A percentile compares a stretch with the other conserved stretches of the same genome.
phyloP scores from a whole-genome alignment of 495 filamentous ascomycete species.

The Entonaema liquescens region DNA sequence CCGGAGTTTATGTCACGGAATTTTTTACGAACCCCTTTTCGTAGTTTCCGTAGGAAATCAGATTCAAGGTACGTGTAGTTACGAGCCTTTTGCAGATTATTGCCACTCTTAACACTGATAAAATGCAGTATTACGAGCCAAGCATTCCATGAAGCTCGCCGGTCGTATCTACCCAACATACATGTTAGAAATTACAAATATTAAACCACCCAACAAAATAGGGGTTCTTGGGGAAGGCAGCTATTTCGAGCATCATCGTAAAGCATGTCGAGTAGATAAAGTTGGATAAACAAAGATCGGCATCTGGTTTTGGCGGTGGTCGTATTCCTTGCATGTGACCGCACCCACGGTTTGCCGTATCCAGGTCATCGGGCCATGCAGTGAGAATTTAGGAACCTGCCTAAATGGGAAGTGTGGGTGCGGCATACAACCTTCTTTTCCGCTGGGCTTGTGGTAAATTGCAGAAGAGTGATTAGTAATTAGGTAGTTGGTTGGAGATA shows the following conservation, averaged over 20 bases:
- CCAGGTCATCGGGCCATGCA: conserved; percentile 4
- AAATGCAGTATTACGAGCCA: no score
- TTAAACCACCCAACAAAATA: no score
- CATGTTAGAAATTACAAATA: no score
- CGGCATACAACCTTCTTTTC: neutral
- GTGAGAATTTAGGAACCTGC: neutral
- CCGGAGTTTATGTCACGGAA: neutral
- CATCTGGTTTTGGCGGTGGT: neutral
- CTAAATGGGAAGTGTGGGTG: conserved; percentile 2
- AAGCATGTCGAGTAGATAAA: neutral
- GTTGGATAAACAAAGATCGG: neutral
- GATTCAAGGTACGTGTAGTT: no score
- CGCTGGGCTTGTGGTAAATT: neutral
- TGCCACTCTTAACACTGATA: no score
- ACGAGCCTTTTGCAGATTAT: no score
- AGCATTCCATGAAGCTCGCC: no score
- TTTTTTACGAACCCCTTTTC: no score
- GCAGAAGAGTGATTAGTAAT: neutral
- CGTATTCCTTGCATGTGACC: neutral
- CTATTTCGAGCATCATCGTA: neutral
- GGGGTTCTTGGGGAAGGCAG: no score
- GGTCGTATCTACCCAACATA: no score
- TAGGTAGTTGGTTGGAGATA: no score
- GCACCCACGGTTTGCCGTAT: neutral
- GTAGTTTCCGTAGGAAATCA: no score